Evolutionary conservation across 805 yeast species (phyloP).

Genomic region (Candida endomychidarum): DNA sequence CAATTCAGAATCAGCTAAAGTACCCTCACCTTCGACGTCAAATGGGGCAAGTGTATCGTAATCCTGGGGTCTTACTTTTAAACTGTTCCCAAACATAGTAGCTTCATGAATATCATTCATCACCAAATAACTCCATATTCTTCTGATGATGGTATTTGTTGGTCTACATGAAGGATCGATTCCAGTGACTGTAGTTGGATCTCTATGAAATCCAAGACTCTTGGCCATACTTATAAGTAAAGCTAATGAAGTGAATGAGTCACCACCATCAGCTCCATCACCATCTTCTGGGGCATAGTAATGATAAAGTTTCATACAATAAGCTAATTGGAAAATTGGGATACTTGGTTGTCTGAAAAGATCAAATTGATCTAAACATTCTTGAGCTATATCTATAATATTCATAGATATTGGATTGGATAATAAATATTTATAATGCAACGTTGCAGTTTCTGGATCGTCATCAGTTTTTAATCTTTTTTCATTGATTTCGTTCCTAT

Average conservation of each 20-base stretch:
- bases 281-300: conserved; percentile 42
- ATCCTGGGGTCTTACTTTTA: conserved; percentile 34
- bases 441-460: conserved; percentile 24
- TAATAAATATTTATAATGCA: conserved; percentile 38
- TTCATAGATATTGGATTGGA: conserved; percentile 47
- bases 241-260: conserved; percentile 28
- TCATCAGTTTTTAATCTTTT: conserved; percentile 21
- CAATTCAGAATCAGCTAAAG: conserved; percentile 35
- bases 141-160: conserved; percentile 50
- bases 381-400: conserved; percentile 48
- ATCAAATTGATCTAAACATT: conserved; percentile 56
- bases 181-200: conserved; percentile 33
- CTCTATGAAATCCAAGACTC: conserved; percentile 39
- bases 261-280: conserved; percentile 42
- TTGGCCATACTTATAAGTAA: conserved; percentile 39
- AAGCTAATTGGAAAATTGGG: conserved; percentile 31
- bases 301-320: conserved; percentile 30
- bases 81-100: conserved; percentile 48
- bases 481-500: conserved; percentile 27
- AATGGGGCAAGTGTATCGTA: conserved; percentile 56
- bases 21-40: conserved; percentile 36
- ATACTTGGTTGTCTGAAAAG: conserved; percentile 38
- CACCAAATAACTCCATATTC: conserved; percentile 56
- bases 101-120: conserved; percentile 47
- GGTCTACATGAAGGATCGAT: conserved; percentile 23